These are phyloP conservation scores for Trichoderma atrobrunneum DNA, from an alignment of 2,329 filamentous ascomycete species.

Conservation along the genomic window DNA sequence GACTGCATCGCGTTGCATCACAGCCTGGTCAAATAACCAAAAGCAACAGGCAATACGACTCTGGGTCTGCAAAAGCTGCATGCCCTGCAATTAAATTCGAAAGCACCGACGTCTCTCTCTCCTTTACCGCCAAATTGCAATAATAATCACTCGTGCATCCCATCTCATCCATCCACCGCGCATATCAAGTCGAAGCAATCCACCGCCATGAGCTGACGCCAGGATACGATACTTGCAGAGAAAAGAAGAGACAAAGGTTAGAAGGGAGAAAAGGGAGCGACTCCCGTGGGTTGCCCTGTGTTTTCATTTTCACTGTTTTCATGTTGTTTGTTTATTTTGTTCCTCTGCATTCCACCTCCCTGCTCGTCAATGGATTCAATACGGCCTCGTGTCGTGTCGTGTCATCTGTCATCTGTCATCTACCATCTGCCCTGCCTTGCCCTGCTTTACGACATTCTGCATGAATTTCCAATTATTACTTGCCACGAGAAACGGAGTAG, in stretches of 20 bases:
- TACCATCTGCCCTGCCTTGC: not conserved
- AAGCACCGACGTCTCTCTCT: not conserved
- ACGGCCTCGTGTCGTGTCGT: not conserved
- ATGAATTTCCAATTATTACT: not conserved
- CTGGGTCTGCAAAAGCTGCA: not conserved
- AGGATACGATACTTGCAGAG: not conserved
- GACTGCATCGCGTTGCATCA: not conserved
- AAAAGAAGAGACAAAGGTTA: not conserved
- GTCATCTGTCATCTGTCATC: not conserved
- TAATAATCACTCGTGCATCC: not conserved
- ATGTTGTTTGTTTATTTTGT: not conserved
- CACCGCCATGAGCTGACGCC: not conserved
- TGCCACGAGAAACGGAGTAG: not conserved
- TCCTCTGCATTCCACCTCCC: not conserved
- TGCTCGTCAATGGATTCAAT: not conserved
- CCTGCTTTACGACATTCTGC: not conserved
- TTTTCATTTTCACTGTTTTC: not conserved
- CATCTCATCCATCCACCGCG: not conserved
- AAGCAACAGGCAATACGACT: not conserved
- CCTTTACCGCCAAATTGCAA: not conserved
- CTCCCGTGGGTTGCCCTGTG: not conserved
- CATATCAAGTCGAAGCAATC: not conserved
- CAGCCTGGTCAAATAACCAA: not conserved
- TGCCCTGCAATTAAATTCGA: not conserved
- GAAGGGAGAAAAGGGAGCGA: not conserved